phyloP scores from a whole-genome alignment of 345 rosid genomes.

The Eutrema heterophyllum region DNA sequence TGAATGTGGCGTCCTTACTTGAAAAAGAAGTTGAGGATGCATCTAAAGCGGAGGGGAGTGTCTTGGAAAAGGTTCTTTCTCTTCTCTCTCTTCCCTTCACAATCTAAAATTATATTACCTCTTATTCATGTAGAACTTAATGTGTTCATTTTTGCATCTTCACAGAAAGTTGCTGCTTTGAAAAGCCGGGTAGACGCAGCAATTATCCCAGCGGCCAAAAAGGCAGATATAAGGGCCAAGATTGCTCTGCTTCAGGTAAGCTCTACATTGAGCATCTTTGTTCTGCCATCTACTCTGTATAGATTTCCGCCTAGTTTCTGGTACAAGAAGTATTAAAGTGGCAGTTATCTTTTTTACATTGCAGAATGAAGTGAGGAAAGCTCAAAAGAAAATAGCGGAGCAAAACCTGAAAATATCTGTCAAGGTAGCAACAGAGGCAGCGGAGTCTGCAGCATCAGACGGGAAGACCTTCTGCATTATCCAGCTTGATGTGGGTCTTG shows the following conservation, averaged over 20 bases:
- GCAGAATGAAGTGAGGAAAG: conserved; percentile 68
- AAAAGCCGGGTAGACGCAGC: conserved; percentile 74
- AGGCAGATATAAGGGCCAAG: conserved; percentile 77
- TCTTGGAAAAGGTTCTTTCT: conserved; percentile 68
- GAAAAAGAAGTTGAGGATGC: conserved; percentile 71
- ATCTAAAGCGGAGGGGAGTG: conserved; percentile 55
- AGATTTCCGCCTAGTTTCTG: background rate
- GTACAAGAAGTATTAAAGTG: background rate
- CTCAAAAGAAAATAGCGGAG: conserved; percentile 86
- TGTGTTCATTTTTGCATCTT: conserved; percentile 10
- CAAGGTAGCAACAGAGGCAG: conserved; percentile 49
- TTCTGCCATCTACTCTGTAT: background rate
- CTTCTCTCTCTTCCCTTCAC: background rate
- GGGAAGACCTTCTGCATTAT: conserved; percentile 74
- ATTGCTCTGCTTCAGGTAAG: conserved; percentile 70
- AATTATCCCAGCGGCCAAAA: conserved; percentile 76
- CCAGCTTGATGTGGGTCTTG: conserved; percentile 79
- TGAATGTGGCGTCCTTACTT: conserved; percentile 52
- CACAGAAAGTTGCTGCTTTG: conserved; percentile 74
- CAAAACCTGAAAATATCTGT: conserved; percentile 76
- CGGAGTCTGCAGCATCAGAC: conserved; percentile 61
- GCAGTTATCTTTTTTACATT: background rate
- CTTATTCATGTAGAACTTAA: background rate
- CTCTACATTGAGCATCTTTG: background rate
- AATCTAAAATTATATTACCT: background rate